Conservation (phyloP, 148 eudicot genomes). For the Chenopodium formosanum region DNA sequence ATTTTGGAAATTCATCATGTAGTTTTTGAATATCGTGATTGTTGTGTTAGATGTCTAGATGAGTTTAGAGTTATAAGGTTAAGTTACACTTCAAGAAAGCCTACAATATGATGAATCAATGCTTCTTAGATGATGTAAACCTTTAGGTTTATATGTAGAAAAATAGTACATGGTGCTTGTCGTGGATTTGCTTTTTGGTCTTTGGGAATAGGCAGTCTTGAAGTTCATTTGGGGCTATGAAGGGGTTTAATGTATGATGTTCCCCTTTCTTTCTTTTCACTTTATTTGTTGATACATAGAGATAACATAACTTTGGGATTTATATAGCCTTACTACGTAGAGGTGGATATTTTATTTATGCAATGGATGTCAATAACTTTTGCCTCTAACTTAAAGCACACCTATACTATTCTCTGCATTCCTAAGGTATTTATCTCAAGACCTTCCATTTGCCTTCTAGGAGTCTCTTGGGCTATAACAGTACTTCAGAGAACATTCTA, state of each 20-base stretch:
- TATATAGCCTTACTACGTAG: not conserved
- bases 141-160: not conserved
- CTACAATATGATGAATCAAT: not conserved
- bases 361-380: too few species aligned
- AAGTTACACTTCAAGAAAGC: not conserved
- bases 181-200: too few species aligned
- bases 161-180: not conserved
- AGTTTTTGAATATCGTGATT: too few species aligned
- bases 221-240: not conserved
- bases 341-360: too few species aligned
- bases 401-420: too few species aligned
- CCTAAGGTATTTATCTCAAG: too few species aligned
- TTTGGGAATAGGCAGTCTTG: not conserved
- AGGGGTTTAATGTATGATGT: not conserved
- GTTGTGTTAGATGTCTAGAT: not conserved
- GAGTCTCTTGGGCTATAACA: not conserved
- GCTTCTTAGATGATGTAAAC: not conserved
- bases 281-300: not conserved
- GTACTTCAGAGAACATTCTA: not conserved
- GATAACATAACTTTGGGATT: not conserved
- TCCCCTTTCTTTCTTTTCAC: not conserved
- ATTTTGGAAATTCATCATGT: not conserved
- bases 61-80: not conserved
- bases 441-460: not conserved
- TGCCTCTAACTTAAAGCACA: too few species aligned